phyloP scores from a whole-genome alignment of 2,329 filamentous ascomycete species.

The Stachybotrys chlorohalonatus region DNA sequence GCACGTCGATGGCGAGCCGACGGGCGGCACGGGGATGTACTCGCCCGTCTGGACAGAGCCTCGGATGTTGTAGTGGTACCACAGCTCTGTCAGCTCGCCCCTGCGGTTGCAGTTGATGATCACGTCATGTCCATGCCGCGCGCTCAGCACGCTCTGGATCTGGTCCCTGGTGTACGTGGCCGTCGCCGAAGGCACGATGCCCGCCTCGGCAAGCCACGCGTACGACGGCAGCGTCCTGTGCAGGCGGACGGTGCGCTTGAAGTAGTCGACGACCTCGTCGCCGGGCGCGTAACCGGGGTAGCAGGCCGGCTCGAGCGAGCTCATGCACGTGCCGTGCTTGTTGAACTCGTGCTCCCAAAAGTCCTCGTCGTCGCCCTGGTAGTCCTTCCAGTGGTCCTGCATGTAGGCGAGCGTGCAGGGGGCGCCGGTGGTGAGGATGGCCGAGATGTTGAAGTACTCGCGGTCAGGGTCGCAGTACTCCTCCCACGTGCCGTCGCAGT shows the following conservation, averaged over 20 bases:
- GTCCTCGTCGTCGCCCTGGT: constrained; percentile 50
- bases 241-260: constrained; percentile 54
- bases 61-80: constrained; percentile 55
- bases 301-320: constrained; percentile 58
- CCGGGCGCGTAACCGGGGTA: constrained; percentile 52
- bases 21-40: constrained; percentile 47
- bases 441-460: constrained; percentile 55
- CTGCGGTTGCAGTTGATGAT: constrained; percentile 46
- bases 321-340: constrained; percentile 69
- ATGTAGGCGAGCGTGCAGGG: constrained; percentile 55
- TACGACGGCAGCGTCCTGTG: constrained; percentile 62
- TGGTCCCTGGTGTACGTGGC: constrained; percentile 49
- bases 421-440: constrained; percentile 46
- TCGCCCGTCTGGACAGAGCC: constrained; percentile 50
- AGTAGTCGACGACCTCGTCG: constrained; percentile 62
- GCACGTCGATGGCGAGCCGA: constrained; percentile 49
- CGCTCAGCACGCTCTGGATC: constrained; percentile 50
- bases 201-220: constrained; percentile 49
- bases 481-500: constrained; percentile 64
- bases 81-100: constrained; percentile 40
- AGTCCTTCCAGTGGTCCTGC: constrained; percentile 63
- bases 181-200: constrained; percentile 43
- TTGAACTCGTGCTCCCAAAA: constrained; percentile 71
- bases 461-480: constrained; percentile 55
- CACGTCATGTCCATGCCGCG: constrained; percentile 42